Conservation (phyloP, 2,329 filamentous ascomycete species). For the Monosporascus cannonballus region DNA sequence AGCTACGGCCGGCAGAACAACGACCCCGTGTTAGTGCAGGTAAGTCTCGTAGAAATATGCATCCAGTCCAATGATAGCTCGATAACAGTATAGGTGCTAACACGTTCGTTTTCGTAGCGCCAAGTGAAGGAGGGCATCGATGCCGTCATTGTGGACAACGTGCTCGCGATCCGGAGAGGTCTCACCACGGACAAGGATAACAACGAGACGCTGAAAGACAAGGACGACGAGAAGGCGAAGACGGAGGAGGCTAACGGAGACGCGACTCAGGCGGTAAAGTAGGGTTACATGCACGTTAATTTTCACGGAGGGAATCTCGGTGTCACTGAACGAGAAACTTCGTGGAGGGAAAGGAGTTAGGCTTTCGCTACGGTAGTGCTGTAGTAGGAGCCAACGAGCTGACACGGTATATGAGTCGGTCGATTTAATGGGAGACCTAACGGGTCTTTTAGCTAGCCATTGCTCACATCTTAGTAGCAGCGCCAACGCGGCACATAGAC, state of each 20-base stretch:
- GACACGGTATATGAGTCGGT: no score
- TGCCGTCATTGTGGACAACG: conserved; percentile 93
- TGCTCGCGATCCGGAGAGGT: conserved; percentile 86
- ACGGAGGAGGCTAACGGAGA: not conserved
- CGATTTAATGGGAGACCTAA: no score
- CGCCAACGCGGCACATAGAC: no score
- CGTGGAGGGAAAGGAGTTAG: no score
- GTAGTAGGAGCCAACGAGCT: no score
- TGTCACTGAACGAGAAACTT: no score
- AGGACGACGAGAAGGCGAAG: not conserved
- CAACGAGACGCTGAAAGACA: conserved; percentile 8
- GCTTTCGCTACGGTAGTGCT: no score
- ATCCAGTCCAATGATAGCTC: not conserved
- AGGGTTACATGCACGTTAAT: no score
- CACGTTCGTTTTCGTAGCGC: conserved; percentile 41
- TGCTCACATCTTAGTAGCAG: no score
- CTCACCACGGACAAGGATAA: conserved; percentile 50
- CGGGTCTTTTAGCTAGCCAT: no score
- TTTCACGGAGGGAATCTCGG: no score
- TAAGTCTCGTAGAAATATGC: conserved; percentile 37
- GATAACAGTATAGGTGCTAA: not conserved
- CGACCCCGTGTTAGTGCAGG: conserved; percentile 76
- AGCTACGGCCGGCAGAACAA: conserved; percentile 93
- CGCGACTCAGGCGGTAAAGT: not conserved
- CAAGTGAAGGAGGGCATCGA: conserved; percentile 96